Evolutionary conservation across 148 eudicot species (phyloP).

Genomic region (Rhododendron kiyosumense): DNA sequence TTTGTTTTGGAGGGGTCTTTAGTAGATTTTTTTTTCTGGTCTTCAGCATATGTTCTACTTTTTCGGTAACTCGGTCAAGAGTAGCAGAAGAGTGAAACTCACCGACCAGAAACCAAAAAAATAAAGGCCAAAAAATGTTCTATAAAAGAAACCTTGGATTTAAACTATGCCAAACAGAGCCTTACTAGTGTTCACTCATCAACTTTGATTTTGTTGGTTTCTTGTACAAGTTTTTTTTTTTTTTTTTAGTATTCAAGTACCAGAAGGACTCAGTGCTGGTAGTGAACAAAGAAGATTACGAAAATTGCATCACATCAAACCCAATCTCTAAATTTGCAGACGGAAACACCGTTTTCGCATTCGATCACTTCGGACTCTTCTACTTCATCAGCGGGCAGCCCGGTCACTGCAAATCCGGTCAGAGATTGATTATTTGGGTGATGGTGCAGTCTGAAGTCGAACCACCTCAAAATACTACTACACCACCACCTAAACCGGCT

Average conservation of each 20-base stretch:
- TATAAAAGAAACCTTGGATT: background rate
- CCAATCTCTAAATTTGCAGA: conserved; percentile 48
- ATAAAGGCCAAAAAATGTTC: background rate
- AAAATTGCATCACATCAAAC: conserved; percentile 31
- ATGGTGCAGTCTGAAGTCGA: conserved; percentile 41
- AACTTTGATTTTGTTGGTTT: background rate
- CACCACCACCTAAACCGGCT: conserved; percentile 25
- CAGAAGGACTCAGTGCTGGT: conserved; percentile 57
- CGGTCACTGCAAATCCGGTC: conserved; percentile 55
- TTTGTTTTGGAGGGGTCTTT: no score
- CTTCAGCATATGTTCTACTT: no score
- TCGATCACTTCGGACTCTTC: conserved; percentile 53
- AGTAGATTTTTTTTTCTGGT: no score
- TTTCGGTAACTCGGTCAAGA: no score
- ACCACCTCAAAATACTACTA: conserved; percentile 9
- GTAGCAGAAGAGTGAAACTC: no score
- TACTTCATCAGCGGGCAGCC: conserved; percentile 69
- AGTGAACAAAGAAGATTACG: conserved; percentile 44
- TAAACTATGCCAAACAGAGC: background rate
- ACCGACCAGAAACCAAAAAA: background rate
- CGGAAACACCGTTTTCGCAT: conserved; percentile 50
- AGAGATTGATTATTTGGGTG: conserved; percentile 58
- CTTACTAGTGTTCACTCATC: background rate
- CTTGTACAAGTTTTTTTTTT: background rate
- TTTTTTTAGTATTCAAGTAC: conserved; percentile 61